phyloP scores from a whole-genome alignment of 2,329 filamentous ascomycete genomes.

The Stemphylium lycopersici region DNA sequence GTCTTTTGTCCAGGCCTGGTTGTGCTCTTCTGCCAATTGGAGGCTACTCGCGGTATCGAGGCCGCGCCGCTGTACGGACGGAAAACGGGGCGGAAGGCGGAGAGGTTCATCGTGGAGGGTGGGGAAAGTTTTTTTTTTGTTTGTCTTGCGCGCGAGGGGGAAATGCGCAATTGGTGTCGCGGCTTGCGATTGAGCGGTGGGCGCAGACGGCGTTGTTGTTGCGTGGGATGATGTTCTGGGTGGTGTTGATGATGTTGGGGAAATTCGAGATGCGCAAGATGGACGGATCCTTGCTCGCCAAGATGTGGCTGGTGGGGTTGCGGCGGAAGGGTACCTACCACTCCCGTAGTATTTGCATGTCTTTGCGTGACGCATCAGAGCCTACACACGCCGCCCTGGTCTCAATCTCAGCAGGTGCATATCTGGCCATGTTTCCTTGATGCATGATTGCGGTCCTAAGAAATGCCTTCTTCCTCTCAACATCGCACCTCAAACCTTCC shows the following conservation, averaged over 20 bases:
- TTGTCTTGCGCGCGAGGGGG: neutral
- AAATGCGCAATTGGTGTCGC: neutral
- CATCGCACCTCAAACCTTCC: conserved; percentile 64
- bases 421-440: too few relatives aligned
- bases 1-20: conserved; percentile 14
- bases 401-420: too few relatives aligned
- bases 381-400: too few relatives aligned
- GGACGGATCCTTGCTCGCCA: conserved; percentile 3
- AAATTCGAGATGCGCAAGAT: neutral
- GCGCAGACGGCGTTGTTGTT: too few relatives aligned
- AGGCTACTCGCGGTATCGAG: conserved; percentile 13
- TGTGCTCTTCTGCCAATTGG: conserved; percentile 11
- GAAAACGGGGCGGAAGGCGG: conserved; percentile 31
- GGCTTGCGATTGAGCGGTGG: neutral
- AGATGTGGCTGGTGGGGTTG: neutral
- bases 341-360: too few relatives aligned
- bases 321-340: too few relatives aligned
- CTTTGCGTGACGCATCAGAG: too few relatives aligned
- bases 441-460: too few relatives aligned
- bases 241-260: neutral
- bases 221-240: neutral
- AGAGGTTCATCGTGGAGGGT: conserved; percentile 37
- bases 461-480: too few relatives aligned
- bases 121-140: too few relatives aligned
- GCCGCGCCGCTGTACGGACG: conserved; percentile 19